phyloP scores from a whole-genome alignment of 139 green algal genomes.

The Pleodorina starrii region DNA sequence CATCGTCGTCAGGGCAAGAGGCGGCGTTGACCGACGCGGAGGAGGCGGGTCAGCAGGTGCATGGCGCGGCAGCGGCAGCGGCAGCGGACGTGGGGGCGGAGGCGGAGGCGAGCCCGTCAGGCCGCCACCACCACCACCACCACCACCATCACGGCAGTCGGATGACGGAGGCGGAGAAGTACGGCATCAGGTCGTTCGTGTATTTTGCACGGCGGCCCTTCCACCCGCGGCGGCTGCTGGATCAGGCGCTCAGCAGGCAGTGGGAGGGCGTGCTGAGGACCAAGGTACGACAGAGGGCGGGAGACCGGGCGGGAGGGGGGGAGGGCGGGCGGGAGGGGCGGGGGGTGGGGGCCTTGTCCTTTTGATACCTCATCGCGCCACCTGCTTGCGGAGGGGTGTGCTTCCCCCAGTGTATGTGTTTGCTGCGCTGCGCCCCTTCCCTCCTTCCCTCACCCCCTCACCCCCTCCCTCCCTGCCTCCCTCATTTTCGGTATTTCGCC shows the following conservation, averaged over 20 bases:
- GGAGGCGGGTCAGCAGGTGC: neutral
- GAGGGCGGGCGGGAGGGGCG: too few relatives aligned
- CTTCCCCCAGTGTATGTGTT: too few relatives aligned
- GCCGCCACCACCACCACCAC: constrained; percentile 37
- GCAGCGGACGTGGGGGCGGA: neutral
- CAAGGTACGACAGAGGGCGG: constrained; percentile 58
- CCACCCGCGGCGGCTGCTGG: constrained; percentile 67
- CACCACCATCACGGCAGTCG: constrained; percentile 33
- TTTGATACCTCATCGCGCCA: too few relatives aligned
- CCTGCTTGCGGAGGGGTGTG: too few relatives aligned
- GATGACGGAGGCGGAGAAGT: constrained; percentile 61
- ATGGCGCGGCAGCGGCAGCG: too few relatives aligned
- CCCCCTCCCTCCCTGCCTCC: too few relatives aligned
- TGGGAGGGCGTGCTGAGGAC: constrained; percentile 72
- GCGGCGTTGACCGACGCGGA: neutral
- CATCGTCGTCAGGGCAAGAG: too few relatives aligned
- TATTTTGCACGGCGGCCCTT: constrained; percentile 73
- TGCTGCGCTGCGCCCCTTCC: too few relatives aligned
- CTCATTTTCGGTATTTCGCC: too few relatives aligned
- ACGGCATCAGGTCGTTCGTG: constrained; percentile 74
- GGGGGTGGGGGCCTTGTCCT: too few relatives aligned
- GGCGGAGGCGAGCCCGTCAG: neutral
- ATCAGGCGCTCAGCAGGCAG: constrained; percentile 54
- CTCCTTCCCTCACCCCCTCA: too few relatives aligned
- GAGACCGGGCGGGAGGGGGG: neutral